Percentiles rank a stretch among this genome's conserved stretches.
These are phyloP conservation scores for Quercus alba DNA, from an alignment of 306 rosid species.

Conservation along the genomic window DNA sequence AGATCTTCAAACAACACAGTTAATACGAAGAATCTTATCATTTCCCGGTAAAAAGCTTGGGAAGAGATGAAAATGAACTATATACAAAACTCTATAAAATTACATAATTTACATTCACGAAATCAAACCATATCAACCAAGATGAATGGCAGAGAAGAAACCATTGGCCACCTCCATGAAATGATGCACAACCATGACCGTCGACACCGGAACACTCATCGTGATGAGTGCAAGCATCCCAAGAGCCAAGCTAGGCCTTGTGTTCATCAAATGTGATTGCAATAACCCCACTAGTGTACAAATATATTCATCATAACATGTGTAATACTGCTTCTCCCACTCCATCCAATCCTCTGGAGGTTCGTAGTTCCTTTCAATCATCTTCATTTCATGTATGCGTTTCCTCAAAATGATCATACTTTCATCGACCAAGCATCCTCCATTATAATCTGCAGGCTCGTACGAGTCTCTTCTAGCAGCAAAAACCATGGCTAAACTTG, in stretches of 20 bases:
- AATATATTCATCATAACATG: conserved; percentile 20
- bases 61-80: not conserved
- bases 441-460: not conserved
- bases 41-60: not conserved
- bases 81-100: not conserved
- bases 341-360: conserved; percentile 33
- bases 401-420: conserved; percentile 35
- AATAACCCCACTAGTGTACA: conserved; percentile 21
- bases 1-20: not conserved
- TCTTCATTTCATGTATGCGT: conserved; percentile 32
- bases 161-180: conserved; percentile 21
- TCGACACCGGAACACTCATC: conserved; percentile 4
- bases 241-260: conserved; percentile 32
- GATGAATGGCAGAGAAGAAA: conserved; percentile 9
- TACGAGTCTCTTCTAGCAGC: not conserved
- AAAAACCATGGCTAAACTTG: not conserved
- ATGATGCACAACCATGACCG: conserved; percentile 5
- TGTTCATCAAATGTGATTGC: conserved; percentile 27
- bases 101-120: not conserved
- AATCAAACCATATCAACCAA: not conserved
- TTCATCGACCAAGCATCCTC: conserved; percentile 24
- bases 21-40: not conserved
- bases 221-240: conserved; percentile 15
- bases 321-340: conserved; percentile 32
- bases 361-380: conserved; percentile 18